Percentiles rank a stretch among this genome's conserved stretches.
These are phyloP conservation scores for Sphaerulina vaccinii DNA, from an alignment of 2,329 filamentous ascomycete species.

Conservation along the genomic window DNA sequence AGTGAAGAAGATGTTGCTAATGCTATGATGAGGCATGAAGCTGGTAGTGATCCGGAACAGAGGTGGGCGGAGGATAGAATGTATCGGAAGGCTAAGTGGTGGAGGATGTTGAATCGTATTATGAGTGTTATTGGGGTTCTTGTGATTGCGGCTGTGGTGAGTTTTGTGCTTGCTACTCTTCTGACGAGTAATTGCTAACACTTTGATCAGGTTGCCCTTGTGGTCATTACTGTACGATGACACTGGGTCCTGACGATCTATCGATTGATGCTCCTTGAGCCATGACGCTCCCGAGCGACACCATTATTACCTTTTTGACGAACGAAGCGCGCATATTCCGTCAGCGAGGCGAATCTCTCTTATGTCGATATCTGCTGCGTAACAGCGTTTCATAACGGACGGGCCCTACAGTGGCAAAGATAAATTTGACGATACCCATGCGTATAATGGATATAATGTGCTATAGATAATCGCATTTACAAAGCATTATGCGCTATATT, in stretches of 20 bases:
- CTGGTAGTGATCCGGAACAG: slow-evolving; percentile 31
- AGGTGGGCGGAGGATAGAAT: slow-evolving; percentile 36
- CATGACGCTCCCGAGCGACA: background rate
- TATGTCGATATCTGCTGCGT: slow-evolving; percentile 6
- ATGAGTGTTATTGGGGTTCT: slow-evolving; percentile 40
- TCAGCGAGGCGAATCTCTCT: background rate
- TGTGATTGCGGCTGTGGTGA: slow-evolving; percentile 39
- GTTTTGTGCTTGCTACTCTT: slow-evolving; percentile 11
- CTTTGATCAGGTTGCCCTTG: slow-evolving; percentile 35
- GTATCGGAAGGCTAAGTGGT: slow-evolving; percentile 39
- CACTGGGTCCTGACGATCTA: background rate
- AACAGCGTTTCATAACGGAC: slow-evolving; percentile 4
- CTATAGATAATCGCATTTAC: slow-evolving; percentile 4
- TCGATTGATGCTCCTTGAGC: background rate
- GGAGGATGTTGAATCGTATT: slow-evolving; percentile 39
- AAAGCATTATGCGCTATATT: background rate
- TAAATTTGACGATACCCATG: slow-evolving; percentile 20
- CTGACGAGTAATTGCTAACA: slow-evolving; percentile 1
- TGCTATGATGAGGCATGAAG: slow-evolving; percentile 34
- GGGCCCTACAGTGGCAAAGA: background rate
- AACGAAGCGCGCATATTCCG: background rate
- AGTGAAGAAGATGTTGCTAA: slow-evolving; percentile 32
- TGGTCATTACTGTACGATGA: slow-evolving; percentile 31
- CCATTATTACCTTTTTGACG: background rate
- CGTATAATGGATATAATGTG: slow-evolving; percentile 18